phyloP scores from a whole-genome alignment of 108 stramenopile species.

The Schizochytrium sp. region DNA sequence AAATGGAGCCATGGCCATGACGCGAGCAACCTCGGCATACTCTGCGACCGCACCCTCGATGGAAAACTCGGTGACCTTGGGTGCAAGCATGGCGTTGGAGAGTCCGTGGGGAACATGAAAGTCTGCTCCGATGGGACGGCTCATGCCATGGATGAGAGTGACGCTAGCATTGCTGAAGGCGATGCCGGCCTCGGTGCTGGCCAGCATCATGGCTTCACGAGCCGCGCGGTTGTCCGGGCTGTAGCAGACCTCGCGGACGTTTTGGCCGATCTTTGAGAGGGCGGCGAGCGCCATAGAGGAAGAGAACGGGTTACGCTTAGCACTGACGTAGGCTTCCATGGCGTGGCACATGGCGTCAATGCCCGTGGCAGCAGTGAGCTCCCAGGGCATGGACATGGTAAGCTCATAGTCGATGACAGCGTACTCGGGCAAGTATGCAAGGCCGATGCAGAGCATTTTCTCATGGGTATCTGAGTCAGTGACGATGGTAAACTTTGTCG shows the following conservation, averaged over 20 bases:
- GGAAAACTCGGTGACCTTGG: conserved; percentile 4
- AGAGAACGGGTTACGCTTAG: conserved; percentile 49
- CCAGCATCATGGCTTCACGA: conserved; percentile 49
- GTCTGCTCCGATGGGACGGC: conserved; percentile 34
- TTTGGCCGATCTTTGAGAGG: conserved; percentile 34
- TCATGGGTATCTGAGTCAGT: conserved; percentile 46
- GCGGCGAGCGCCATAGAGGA: conserved; percentile 46
- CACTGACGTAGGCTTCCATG: conserved; percentile 47
- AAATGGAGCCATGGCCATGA: neutral
- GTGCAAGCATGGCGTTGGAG: conserved; percentile 10
- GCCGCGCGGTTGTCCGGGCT: conserved; percentile 46
- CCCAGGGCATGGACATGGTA: conserved; percentile 33
- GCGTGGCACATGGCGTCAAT: conserved; percentile 58
- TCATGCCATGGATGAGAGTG: conserved; percentile 54
- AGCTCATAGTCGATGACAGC: conserved; percentile 55
- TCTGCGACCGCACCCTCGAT: neutral
- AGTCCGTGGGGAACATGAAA: conserved; percentile 12
- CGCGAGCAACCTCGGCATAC: neutral
- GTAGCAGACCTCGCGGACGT: conserved; percentile 36
- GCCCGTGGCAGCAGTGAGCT: conserved; percentile 47
- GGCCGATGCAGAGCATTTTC: conserved; percentile 52
- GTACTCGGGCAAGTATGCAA: conserved; percentile 42
- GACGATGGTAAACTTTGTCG: conserved; percentile 54
- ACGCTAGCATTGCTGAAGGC: conserved; percentile 59
- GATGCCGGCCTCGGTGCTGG: conserved; percentile 50